Conservation (phyloP, 306 rosid species). For the Fragaria nilgerrensis region DNA sequence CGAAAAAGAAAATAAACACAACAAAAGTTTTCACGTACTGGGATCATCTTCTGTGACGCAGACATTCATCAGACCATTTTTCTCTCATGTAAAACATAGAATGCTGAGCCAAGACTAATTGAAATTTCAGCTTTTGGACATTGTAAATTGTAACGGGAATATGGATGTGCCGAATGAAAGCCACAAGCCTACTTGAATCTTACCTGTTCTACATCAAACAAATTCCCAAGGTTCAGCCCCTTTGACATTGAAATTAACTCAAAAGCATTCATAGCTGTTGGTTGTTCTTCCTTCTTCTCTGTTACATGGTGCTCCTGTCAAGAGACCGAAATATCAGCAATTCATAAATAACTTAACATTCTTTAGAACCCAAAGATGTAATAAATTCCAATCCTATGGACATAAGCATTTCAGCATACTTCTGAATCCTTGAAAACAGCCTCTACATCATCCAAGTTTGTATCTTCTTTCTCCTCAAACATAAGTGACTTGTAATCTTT, state of each 20-base stretch:
- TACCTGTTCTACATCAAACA: constrained; percentile 93
- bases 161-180: not conserved
- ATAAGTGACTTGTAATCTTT: constrained; percentile 74
- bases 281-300: constrained; percentile 95
- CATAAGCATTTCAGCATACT: constrained; percentile 48
- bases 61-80: not conserved
- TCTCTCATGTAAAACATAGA: not conserved
- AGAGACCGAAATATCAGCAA: constrained; percentile 16
- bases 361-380: not conserved
- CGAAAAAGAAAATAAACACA: not conserved
- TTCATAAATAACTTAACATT: constrained; percentile 2
- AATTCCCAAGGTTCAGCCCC: constrained; percentile 90
- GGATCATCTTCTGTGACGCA: not conserved
- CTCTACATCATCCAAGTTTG: constrained; percentile 90
- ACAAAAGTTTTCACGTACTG: not conserved
- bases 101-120: not conserved
- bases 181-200: constrained; percentile 17
- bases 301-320: constrained; percentile 89
- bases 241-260: constrained; percentile 94
- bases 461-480: constrained; percentile 75
- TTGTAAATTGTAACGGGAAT: not conserved
- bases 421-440: constrained; percentile 94
- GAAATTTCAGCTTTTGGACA: not conserved
- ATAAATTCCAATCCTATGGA: not conserved
- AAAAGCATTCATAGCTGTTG: constrained; percentile 87